phyloP scores from a whole-genome alignment of 2,329 filamentous ascomycete genomes.

The Claviceps sp. region DNA sequence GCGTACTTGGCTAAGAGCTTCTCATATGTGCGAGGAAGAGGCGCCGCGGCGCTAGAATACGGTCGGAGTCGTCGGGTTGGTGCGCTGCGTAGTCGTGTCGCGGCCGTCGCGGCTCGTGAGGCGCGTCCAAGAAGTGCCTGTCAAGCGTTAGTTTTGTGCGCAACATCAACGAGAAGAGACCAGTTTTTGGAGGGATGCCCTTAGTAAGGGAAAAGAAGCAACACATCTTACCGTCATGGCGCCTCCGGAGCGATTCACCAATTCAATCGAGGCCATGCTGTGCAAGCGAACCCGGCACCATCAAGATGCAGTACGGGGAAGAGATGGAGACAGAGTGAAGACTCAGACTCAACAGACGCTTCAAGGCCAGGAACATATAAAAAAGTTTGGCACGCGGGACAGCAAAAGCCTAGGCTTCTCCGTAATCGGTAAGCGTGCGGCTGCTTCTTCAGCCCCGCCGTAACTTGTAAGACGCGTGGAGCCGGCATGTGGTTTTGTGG shows the following conservation, averaged over 20 bases:
- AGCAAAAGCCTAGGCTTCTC: too few relatives aligned
- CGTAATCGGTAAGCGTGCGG: too few relatives aligned
- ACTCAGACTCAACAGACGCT: not conserved
- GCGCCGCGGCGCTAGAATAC: conserved; percentile 25
- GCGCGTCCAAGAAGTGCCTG: conserved; percentile 24
- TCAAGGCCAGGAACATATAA: not conserved
- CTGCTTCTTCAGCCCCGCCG: too few relatives aligned
- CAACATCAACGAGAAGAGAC: too few relatives aligned
- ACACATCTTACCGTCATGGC: conserved; percentile 28
- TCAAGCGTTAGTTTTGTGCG: too few relatives aligned
- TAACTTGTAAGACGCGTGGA: too few relatives aligned
- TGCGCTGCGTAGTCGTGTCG: conserved; percentile 2
- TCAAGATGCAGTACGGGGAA: not conserved
- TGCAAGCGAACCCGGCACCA: not conserved
- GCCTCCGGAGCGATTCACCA: conserved; percentile 34
- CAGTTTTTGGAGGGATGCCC: too few relatives aligned
- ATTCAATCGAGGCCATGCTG: conserved; percentile 37
- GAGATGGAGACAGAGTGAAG: too few relatives aligned
- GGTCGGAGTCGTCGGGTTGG: conserved; percentile 12
- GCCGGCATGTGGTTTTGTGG: too few relatives aligned
- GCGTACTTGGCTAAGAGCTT: conserved; percentile 67
- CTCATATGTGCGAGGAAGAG: conserved; percentile 59
- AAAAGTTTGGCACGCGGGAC: not conserved
- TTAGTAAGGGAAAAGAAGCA: not conserved
- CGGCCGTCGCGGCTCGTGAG: conserved; percentile 8